phyloP scores from a whole-genome alignment of 2,329 filamentous ascomycete species.

The Penicillium hesseltinei region DNA sequence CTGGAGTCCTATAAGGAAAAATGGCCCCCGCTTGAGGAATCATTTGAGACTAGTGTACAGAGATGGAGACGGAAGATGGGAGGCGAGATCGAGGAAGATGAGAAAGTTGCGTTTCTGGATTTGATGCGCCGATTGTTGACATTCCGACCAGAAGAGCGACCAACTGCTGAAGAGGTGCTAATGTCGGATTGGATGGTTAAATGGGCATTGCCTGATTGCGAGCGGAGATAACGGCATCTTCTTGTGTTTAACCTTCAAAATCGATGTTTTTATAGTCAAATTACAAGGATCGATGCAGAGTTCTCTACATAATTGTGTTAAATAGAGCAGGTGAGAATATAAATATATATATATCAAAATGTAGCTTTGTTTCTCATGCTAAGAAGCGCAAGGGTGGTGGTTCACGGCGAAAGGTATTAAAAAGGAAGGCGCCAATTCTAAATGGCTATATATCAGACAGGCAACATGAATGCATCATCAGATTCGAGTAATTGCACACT shows the following conservation, averaged over 20 bases:
- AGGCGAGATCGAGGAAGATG: constrained; percentile 22
- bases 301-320: not conserved
- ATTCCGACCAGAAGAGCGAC: constrained; percentile 30
- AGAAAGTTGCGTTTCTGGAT: constrained; percentile 25
- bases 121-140: constrained; percentile 34
- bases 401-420: too few species aligned
- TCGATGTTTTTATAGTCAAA: too few species aligned
- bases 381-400: too few species aligned
- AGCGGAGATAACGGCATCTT: constrained; percentile 1
- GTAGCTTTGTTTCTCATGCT: too few species aligned
- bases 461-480: too few species aligned
- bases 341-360: too few species aligned
- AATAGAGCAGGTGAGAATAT: too few species aligned
- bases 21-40: constrained; percentile 24
- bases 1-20: constrained; percentile 2
- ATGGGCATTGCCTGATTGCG: constrained; percentile 29
- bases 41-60: constrained; percentile 27
- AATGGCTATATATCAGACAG: too few species aligned
- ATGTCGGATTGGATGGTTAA: constrained; percentile 37
- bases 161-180: constrained; percentile 30
- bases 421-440: too few species aligned
- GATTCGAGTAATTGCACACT: too few species aligned
- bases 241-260: not conserved
- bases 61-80: constrained; percentile 17
- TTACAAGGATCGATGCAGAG: not conserved